A percentile compares a stretch with the other conserved stretches of the same genome.
phyloP scores from a whole-genome alignment of 2,329 filamentous ascomycete genomes.

The Didymellaceae sp. region DNA sequence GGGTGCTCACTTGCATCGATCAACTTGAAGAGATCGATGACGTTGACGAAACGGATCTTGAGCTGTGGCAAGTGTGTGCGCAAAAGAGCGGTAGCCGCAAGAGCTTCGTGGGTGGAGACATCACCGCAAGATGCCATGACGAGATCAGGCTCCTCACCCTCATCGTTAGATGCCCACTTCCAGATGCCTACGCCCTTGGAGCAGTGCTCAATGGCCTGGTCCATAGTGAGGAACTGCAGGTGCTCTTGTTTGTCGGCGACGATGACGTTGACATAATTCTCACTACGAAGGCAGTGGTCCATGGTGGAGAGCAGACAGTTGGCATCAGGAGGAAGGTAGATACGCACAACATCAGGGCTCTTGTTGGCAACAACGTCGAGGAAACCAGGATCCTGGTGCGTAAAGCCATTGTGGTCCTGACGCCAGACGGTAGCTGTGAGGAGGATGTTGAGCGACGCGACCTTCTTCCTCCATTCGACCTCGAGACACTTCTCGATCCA shows the following conservation, averaged over 20 bases:
- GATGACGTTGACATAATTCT: slow-evolving; percentile 82
- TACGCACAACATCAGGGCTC: slow-evolving; percentile 78
- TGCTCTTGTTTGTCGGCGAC: slow-evolving; percentile 83
- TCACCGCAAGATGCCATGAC: slow-evolving; percentile 81
- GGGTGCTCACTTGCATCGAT: slow-evolving; percentile 74
- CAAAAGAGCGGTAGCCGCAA: slow-evolving; percentile 76
- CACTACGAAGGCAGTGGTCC: slow-evolving; percentile 75
- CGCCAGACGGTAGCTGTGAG: slow-evolving; percentile 81
- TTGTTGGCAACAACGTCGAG: slow-evolving; percentile 81
- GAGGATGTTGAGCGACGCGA: slow-evolving; percentile 80
- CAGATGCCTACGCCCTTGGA: slow-evolving; percentile 81
- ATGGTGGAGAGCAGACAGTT: slow-evolving; percentile 78
- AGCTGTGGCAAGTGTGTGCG: slow-evolving; percentile 74
- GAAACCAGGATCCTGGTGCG: slow-evolving; percentile 81
- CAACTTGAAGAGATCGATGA: slow-evolving; percentile 81
- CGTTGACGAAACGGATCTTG: slow-evolving; percentile 80
- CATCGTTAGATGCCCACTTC: slow-evolving; percentile 77
- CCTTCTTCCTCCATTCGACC: slow-evolving; percentile 75
- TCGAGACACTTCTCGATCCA: slow-evolving; percentile 85
- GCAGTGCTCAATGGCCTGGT: slow-evolving; percentile 75
- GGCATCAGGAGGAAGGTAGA: slow-evolving; percentile 80
- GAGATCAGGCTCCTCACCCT: slow-evolving; percentile 71
- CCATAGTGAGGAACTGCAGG: slow-evolving; percentile 76
- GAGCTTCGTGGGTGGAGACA: slow-evolving; percentile 73
- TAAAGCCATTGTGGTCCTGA: slow-evolving; percentile 85